Evolutionary conservation across 495 filamentous ascomycete genomes (phyloP).

Genomic region (Hyphodiscus hymeniophilus): DNA sequence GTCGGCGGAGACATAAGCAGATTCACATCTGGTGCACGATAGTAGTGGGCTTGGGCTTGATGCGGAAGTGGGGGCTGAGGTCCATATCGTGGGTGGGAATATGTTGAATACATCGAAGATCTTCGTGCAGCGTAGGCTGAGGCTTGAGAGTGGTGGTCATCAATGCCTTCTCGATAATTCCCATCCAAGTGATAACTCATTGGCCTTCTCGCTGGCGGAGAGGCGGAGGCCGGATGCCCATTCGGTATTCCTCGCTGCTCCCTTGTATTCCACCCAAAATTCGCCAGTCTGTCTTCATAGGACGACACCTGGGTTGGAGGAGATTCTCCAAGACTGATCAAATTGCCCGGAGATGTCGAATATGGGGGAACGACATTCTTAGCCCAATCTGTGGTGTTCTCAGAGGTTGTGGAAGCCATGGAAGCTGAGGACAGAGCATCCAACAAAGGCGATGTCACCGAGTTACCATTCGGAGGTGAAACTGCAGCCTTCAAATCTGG

Average conservation of each 20-base stretch:
- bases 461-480: constrained; percentile 15
- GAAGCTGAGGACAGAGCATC: constrained; percentile 22
- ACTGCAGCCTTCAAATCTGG: constrained; percentile 17
- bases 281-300: constrained; percentile 39
- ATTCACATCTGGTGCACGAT: constrained; percentile 59
- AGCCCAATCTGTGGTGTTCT: constrained; percentile 45
- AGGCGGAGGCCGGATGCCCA: constrained; percentile 32
- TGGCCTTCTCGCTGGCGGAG: constrained; percentile 39
- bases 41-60: constrained; percentile 67
- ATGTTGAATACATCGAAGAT: constrained; percentile 53
- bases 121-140: constrained; percentile 36
- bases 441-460: constrained; percentile 18
- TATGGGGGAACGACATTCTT: constrained; percentile 32
- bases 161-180: constrained; percentile 29
- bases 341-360: constrained; percentile 46
- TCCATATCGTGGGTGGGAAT: constrained; percentile 21
- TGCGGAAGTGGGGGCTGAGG: constrained; percentile 67
- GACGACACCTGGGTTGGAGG: constrained; percentile 45
- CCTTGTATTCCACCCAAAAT: constrained; percentile 22
- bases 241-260: constrained; percentile 27
- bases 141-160: constrained; percentile 35
- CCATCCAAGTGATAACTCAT: constrained; percentile 44
- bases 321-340: constrained; percentile 45
- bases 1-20: constrained; percentile 49
- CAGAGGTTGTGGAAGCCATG: constrained; percentile 7